Base-by-base conservation (phyloP, 2,329 filamentous ascomycete genomes). In the Diaporthe sp. region DNA sequence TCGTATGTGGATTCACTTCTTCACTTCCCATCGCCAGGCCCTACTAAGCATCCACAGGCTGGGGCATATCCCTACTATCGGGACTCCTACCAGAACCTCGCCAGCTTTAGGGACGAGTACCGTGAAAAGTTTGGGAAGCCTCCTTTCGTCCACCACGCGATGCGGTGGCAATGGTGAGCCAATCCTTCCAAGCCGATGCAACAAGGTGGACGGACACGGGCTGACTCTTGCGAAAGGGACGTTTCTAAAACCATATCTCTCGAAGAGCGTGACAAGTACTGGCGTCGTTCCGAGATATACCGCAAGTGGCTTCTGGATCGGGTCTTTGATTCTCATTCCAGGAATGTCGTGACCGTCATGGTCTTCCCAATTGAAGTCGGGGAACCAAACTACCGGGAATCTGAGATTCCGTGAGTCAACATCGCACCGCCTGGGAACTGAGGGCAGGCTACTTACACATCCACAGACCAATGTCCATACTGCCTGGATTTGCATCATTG, bases 331-430 rank as follows among this genome's bases (percentile, higher is more conserved):
- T 9, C 37, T 19, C n/a, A 61, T 9, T 42, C 58, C 9, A 61
- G 8, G 25, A 61, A 3, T 13, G 22, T n/a, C 7, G 37, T 61
- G 7, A 42, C 58, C 8, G 13, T 61, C 37, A 61, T 61, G 58
- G n/a, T 61, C n/a, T 44, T 61, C 25, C 58, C 58, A 10, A 61
- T 61, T 19, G 35, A 61, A 25, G 37, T 42, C n/a, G 58, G 58
- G 37, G 27, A 61, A 19, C 58, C 58, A 61, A 44, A 61, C 37
- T 61, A 61, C 37, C 58, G 58, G 17, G 58, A 61, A 27, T n/a
- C 58, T 3, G n/a, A 61, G 58, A 12, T 61, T 27, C 37, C 58
- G 37, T 61, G 2, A 42, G 58, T 59, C 37, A 61, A 1, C 2
- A 42, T 12, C 7, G 56, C n/a, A 10, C 37, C n/a, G 12, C 42